Percentiles rank a stretch among this genome's conserved stretches.
Conservation (phyloP, 768 basidiomycete genomes). For the Strobilomyces confusus region DNA sequence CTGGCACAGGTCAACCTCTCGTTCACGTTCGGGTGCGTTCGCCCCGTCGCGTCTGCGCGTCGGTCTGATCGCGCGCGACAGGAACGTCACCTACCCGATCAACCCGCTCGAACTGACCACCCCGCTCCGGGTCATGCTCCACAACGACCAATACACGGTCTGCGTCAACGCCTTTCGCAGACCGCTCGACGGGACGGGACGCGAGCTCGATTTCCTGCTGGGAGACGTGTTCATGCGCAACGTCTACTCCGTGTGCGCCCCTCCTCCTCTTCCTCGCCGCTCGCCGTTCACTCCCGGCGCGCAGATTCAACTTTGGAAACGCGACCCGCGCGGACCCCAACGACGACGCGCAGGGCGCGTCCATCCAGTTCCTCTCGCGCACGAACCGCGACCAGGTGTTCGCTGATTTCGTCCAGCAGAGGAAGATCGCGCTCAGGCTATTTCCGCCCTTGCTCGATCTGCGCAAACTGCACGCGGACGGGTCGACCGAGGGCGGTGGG, state of each 20-base stretch:
- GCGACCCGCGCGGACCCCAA: neutral
- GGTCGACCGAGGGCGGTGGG: slow-evolving; percentile 19
- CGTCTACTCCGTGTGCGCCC: slow-evolving; percentile 40
- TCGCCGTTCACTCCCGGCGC: neutral
- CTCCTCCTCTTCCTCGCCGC: neutral
- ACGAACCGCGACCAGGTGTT: slow-evolving; percentile 35
- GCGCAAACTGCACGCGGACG: slow-evolving; percentile 16
- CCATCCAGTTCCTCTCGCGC: slow-evolving; percentile 39
- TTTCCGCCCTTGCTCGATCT: slow-evolving; percentile 25
- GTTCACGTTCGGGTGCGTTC: slow-evolving; percentile 18
- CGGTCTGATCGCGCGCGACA: too few relatives aligned
- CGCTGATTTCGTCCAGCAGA: slow-evolving; percentile 19
- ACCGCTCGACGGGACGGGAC: slow-evolving; percentile 21
- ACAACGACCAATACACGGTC: slow-evolving; percentile 35
- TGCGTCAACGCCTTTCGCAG: slow-evolving; percentile 36
- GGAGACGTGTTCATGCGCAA: slow-evolving; percentile 46
- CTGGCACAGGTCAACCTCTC: slow-evolving; percentile 28
- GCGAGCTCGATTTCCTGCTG: slow-evolving; percentile 37
- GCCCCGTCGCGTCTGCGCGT: neutral
- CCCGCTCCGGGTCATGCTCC: slow-evolving; percentile 22
- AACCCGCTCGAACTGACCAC: slow-evolving; percentile 43
- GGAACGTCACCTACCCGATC: slow-evolving; percentile 34
- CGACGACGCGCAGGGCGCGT: slow-evolving; percentile 26
- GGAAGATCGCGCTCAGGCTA: slow-evolving; percentile 13
- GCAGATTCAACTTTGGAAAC: slow-evolving; percentile 44